Percentiles rank a stretch among this genome's conserved stretches.
Evolutionary conservation across 768 basidiomycete species (phyloP).

Genomic region (Amanita polypyramis): DNA sequence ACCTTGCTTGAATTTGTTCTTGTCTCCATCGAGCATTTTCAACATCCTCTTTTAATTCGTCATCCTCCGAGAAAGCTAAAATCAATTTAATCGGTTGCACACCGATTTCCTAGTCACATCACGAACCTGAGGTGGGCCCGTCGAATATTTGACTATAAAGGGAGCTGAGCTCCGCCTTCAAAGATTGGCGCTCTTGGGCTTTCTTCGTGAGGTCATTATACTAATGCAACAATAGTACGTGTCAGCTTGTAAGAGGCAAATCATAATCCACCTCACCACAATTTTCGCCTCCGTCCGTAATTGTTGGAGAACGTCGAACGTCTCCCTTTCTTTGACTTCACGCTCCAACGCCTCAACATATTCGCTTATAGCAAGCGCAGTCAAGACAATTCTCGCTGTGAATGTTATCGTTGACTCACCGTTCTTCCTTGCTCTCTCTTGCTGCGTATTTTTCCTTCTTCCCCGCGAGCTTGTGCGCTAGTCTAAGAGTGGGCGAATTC

Average conservation of each 20-base stretch:
- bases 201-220: conserved; percentile 24
- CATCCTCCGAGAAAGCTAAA: conserved; percentile 34
- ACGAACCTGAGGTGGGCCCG: conserved; percentile 29
- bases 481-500: conserved; percentile 27
- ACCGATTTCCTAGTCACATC: too few relatives aligned
- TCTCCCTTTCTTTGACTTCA: conserved; percentile 28
- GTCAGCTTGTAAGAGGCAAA: not conserved
- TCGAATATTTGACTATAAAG: conserved; percentile 33
- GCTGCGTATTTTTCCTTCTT: conserved; percentile 31
- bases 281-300: conserved; percentile 24
- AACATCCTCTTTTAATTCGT: conserved; percentile 29
- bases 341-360: conserved; percentile 34
- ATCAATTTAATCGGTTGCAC: not conserved
- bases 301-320: conserved; percentile 18
- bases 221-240: conserved; percentile 13
- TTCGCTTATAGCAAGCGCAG: conserved; percentile 20
- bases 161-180: conserved; percentile 25
- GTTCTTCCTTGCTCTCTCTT: conserved; percentile 33
- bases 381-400: not conserved
- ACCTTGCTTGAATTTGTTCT: conserved; percentile 22
- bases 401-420: conserved; percentile 17
- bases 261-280: conserved; percentile 20
- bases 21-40: conserved; percentile 20
- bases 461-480: conserved; percentile 30
- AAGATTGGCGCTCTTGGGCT: conserved; percentile 15